Evolutionary conservation across 352 stramenopile genomes (phyloP), one percentile per base, ranked within the genome.

Genomic region (Halophytophthora batemanensis): DNA sequence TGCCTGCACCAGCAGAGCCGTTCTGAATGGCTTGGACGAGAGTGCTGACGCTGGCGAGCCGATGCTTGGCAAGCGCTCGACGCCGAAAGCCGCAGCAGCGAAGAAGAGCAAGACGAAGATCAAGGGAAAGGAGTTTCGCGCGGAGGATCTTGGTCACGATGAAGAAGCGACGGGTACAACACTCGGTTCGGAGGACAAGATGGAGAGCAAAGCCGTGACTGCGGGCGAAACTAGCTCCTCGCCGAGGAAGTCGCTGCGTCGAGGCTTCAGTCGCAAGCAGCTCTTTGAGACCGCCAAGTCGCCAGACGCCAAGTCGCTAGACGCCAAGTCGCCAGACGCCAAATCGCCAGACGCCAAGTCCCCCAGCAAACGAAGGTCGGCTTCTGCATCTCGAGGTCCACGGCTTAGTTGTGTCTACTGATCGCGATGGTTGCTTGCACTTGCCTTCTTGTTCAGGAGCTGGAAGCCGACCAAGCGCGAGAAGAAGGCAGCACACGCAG

Each of bases 391-490:
- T 6, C 33, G 15, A 6, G 11, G 33, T 17, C 11, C 3, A 38
- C 10, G 4, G 7, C 15, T 38, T 17, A n/a, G 41, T 41, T 37
- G 8, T 21, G 14, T 2, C 6, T 46, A 15, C 13, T 28, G 43
- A 38, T 17, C 33, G 7, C n/a, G 18, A 37, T 17, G n/a, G 12
- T 37, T 34, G 42, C 2, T 54, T 29, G 29, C 13, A 28, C 21
- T 36, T 22, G 3, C 31, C 36, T 56, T 17, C 17, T 64, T 35
- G 13, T 57, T 19, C 42, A 69, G 60, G 8, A 18, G 61, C 29
- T 65, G 43, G 56, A 69, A 69, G 55, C 43, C 64, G 15, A 46
- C 60, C 3, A 69, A 69, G 31, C 50, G 50, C 8, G 55, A 61
- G 21, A 61, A 59, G 23, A 69, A 61, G 21, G 11, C 39, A 8